Percentiles rank a stretch among this genome's conserved stretches.
phyloP scores from a whole-genome alignment of 2,329 filamentous ascomycete genomes.

The Colletotrichum tanaceti region DNA sequence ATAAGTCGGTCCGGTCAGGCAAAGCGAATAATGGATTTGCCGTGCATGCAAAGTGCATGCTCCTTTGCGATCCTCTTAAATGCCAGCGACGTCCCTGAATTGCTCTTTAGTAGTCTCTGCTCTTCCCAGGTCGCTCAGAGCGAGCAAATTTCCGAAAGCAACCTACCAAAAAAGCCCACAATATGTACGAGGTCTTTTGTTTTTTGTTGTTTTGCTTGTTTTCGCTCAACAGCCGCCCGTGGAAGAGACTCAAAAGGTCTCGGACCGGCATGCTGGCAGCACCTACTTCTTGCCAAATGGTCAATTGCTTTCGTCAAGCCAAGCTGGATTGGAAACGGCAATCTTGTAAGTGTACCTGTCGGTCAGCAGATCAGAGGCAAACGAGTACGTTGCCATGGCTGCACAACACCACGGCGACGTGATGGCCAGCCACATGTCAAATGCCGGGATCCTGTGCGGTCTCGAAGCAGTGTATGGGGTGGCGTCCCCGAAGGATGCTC shows the following conservation, averaged over 20 bases:
- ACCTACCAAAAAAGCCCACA: conserved; percentile 27
- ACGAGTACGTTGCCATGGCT: conserved; percentile 8
- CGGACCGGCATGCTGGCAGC: background rate
- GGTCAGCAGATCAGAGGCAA: conserved; percentile 22
- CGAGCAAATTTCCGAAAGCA: conserved; percentile 8
- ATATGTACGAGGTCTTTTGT: conserved; percentile 27
- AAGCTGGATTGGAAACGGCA: conserved; percentile 7
- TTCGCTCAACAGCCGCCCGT: background rate
- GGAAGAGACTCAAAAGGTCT: background rate
- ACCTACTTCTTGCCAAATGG: background rate
- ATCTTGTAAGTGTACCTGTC: conserved; percentile 14
- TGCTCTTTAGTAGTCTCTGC: conserved; percentile 38
- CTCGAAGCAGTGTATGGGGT: background rate
- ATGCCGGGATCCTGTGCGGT: background rate
- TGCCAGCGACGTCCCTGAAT: conserved; percentile 28
- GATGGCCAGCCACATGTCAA: background rate
- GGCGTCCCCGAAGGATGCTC: conserved; percentile 21
- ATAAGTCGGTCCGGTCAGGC: background rate
- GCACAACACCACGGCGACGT: background rate
- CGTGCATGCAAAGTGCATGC: conserved; percentile 23
- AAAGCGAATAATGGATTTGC: conserved; percentile 17
- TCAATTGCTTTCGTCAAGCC: background rate
- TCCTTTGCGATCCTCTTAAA: background rate
- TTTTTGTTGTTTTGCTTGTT: conserved; percentile 1
- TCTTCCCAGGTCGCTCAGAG: conserved; percentile 22